Evolutionary conservation across 2,329 filamentous ascomycete genomes (phyloP), one percentile per base, ranked within the genome.

Genomic region (Cadophora malorum): DNA sequence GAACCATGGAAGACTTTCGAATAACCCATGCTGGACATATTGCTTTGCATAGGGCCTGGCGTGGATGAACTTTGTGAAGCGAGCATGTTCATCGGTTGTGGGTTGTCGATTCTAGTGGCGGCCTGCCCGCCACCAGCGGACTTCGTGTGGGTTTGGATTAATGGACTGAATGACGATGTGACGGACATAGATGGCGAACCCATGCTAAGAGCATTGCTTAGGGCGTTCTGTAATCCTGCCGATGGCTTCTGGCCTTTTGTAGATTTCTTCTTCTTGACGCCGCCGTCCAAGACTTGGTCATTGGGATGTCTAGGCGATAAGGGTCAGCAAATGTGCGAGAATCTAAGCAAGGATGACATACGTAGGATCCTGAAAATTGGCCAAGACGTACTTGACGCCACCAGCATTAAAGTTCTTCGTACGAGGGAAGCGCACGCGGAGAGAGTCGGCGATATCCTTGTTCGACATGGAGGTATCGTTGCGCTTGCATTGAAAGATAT

Each of bases 251-350:
- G 33, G 14, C 8, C 56, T 45, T 59, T 41, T 3, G 56, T 9
- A 12, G 33, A 10, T 25, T 59, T 59, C 56, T 59, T 59, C 35
- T 59, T 59, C 35, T 59, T 38, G 35, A 59, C 21, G 33, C 56
- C 56, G 9, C 56, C 35, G 14, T 16, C 10, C 16, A 28, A 21
- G 21, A 59, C 56, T 25, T 59, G 56, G 56, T 41, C n/a, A 16
- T 19, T 25, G 2, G 35, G 12, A 12, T 16, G 21, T 14, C 56
- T 25, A 35, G n/a, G 21, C 21, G 2, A 14, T 12, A 19, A 28
- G n/a, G 16, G 56, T 59, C 21, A 59, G 56, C 21, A 41, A 31
- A 45, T 41, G 9, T 45, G 35, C 31, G 21, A 19, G 23, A 12
- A 28, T 41, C 28, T 21, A 25, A 7, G 35, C 12, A 16, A 41